phyloP scores from a whole-genome alignment of 2,329 filamentous ascomycete species.

The Orbilia blumenaviensis region DNA sequence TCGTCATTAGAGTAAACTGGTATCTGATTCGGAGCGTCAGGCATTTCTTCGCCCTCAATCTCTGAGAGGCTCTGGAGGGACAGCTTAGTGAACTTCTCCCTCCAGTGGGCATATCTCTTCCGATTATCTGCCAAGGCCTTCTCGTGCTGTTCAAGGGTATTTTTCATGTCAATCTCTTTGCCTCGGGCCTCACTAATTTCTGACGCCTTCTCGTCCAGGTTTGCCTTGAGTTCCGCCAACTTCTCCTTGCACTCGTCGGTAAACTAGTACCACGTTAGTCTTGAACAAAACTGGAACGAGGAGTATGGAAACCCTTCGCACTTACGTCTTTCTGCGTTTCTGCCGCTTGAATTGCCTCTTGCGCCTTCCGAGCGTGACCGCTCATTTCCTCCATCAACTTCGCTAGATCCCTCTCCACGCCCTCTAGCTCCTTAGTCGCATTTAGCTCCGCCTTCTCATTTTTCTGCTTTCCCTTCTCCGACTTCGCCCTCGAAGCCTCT shows the following conservation, averaged over 20 bases:
- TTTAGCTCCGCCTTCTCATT: slow-evolving; percentile 83
- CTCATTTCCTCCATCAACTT: slow-evolving; percentile 80
- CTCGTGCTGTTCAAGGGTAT: slow-evolving; percentile 95
- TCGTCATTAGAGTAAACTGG: slow-evolving; percentile 80
- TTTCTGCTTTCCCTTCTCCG: slow-evolving; percentile 89
- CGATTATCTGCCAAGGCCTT: slow-evolving; percentile 88
- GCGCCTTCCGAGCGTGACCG: slow-evolving; percentile 78
- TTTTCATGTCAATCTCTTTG: slow-evolving; percentile 95
- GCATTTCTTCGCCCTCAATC: slow-evolving; percentile 61
- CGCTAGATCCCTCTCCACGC: slow-evolving; percentile 76
- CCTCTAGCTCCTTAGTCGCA: slow-evolving; percentile 79
- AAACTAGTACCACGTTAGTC: slow-evolving; percentile 63
- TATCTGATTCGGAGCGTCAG: slow-evolving; percentile 65
- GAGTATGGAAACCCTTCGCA: not conserved
- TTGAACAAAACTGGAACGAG: not conserved
- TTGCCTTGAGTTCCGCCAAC: slow-evolving; percentile 78
- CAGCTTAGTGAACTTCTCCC: slow-evolving; percentile 87
- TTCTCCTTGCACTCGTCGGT: slow-evolving; percentile 82
- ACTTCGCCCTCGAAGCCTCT: slow-evolving; percentile 88
- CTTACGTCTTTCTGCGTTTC: slow-evolving; percentile 78
- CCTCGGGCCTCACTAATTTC: slow-evolving; percentile 90
- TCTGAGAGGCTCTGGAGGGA: slow-evolving; percentile 81
- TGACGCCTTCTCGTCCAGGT: slow-evolving; percentile 83
- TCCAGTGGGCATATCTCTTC: slow-evolving; percentile 83
- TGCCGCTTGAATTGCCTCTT: slow-evolving; percentile 75